Evolutionary conservation across 2,329 filamentous ascomycete species (phyloP), one percentile per base, ranked within the genome.

Genomic region (Talaromyces sp.): DNA sequence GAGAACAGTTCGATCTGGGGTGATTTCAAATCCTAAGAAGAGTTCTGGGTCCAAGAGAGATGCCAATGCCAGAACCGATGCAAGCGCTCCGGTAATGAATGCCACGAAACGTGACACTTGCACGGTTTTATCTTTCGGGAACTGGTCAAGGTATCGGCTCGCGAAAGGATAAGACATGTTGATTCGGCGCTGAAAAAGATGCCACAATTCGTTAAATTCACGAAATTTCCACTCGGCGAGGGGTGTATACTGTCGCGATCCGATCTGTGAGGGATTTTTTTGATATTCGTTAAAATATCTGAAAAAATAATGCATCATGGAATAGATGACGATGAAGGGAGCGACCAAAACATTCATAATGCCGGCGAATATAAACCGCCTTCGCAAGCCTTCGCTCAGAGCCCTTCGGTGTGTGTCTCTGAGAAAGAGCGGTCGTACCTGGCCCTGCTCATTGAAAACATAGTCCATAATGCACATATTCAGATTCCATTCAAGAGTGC

Each of bases 231-330:
- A 99, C 73, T 96, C 90, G 0, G 95, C 95, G 57, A 96, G 85
- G 1, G 92, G 91, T 0, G 94, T 98, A 72, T 97, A 99, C 66
- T 92, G 89, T 47, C 95, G 87, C 16, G 92, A 89, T n/a, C 91
- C 90, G 42, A 96, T 85, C 65, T 92, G 88, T 0, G 91, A 87
- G 0, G 92, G 94, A 65, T 97, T 96, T 71, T 93, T 96, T 76
- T 96, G 92, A 72, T 96, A 97, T 80, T 99, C 94, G 70, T 95
- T 95, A 75, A 97, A 98, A 72, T 98, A 96, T 34, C 89, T 92
- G 72, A 98, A 92, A 70, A 99, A 91, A 74, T 96, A 96, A 64
- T 95, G 87, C 67, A 96, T 86, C 51, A 96, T 78, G 42, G 96
- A 88, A 68, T 95, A 96, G 12, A 88, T 82, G n/a, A 96, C 87